A percentile compares a stretch with the other conserved stretches of the same genome.
Evolutionary conservation across 2,329 filamentous ascomycete genomes (phyloP).

Genomic region (Pseudocercospora pini-densiflorae): DNA sequence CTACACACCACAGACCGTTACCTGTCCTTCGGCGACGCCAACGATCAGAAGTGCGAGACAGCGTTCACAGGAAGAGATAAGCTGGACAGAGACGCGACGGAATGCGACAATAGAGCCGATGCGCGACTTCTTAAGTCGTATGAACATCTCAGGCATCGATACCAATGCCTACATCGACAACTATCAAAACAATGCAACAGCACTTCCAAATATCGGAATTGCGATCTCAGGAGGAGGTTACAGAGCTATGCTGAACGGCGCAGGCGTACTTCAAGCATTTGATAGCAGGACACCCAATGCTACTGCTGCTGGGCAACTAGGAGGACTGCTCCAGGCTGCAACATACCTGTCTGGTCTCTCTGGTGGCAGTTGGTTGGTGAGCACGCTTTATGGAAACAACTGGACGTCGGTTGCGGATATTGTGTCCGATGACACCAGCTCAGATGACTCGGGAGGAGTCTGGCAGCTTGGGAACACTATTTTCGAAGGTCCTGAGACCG

Average conservation of each 20-base stretch:
- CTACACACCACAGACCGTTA: slow-evolving; percentile 71
- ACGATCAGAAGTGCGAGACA: slow-evolving; percentile 65
- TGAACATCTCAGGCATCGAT: slow-evolving; percentile 79
- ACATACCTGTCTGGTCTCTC: slow-evolving; percentile 83
- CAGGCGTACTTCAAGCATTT: slow-evolving; percentile 77
- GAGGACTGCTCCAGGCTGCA: slow-evolving; percentile 77
- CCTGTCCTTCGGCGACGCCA: slow-evolving; percentile 73
- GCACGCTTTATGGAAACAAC: slow-evolving; percentile 78
- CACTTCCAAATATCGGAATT: slow-evolving; percentile 72
- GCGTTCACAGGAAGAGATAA: slow-evolving; percentile 70
- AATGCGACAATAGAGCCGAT: slow-evolving; percentile 77
- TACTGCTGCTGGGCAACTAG: slow-evolving; percentile 69
- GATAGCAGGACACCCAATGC: slow-evolving; percentile 71
- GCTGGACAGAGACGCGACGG: slow-evolving; percentile 75
- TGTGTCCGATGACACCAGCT: slow-evolving; percentile 44
- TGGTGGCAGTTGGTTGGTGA: slow-evolving; percentile 82
- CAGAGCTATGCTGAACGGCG: slow-evolving; percentile 82
- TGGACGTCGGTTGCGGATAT: slow-evolving; percentile 71
- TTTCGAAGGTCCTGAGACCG: slow-evolving; percentile 59
- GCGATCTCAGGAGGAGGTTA: slow-evolving; percentile 86
- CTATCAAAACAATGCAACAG: slow-evolving; percentile 59
- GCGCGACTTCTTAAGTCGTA: slow-evolving; percentile 70
- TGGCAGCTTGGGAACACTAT: slow-evolving; percentile 70
- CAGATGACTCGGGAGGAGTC: slow-evolving; percentile 40
- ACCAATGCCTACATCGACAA: slow-evolving; percentile 71